Evolutionary conservation across 352 stramenopile genomes (phyloP), one percentile per base, ranked within the genome.

Genomic region (Phytophthora macrochlamydospora): DNA sequence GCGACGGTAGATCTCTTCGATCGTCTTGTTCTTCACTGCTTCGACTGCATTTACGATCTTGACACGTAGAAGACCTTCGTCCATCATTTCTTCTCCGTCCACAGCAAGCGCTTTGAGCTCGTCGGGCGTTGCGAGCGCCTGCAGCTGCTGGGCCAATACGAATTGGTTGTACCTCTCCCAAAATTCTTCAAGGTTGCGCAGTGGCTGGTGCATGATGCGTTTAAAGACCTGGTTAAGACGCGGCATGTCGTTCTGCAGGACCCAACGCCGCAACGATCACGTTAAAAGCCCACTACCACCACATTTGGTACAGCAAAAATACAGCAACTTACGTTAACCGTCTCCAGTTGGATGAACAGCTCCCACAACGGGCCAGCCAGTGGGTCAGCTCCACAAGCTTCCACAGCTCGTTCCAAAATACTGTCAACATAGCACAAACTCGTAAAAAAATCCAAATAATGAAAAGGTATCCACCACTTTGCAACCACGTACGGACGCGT

Each of bases 121-220:
- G 32, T 92, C 83, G 6, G 63, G 56, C 18, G 83, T 91, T 28
- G 83, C 85, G 14, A 93, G 53, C 18, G 76, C 78, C 58, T 75
- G 69, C 43, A 93, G 57, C 56, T 89, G 83, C 65, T 93, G 85
- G 4, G 83, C 83, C 18, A 93, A 56, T 24, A 93, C 83, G 67
- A 92, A 93, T 56, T 92, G 83, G 64, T 93, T 93, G 68, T 93
- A 93, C 57, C 91, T 92, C 40, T 93, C 85, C 85, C 85, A 93
- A 24, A 93, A 92, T 49, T 93, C 85, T 14, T 91, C 85, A 37
- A 93, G 62, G 64, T 93, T 93, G 43, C 78, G 86, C 57, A 93
- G 56, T 37, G 85, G 83, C 29, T 90, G 76, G 18, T 81, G 35
- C 75, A 93, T 84, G 32, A 91, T 87, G 45, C 83, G 82, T 73